These are phyloP conservation scores for Torulaspora pretoriensis DNA, from an alignment of 1,139 yeast species.

Conservation along the genomic window DNA sequence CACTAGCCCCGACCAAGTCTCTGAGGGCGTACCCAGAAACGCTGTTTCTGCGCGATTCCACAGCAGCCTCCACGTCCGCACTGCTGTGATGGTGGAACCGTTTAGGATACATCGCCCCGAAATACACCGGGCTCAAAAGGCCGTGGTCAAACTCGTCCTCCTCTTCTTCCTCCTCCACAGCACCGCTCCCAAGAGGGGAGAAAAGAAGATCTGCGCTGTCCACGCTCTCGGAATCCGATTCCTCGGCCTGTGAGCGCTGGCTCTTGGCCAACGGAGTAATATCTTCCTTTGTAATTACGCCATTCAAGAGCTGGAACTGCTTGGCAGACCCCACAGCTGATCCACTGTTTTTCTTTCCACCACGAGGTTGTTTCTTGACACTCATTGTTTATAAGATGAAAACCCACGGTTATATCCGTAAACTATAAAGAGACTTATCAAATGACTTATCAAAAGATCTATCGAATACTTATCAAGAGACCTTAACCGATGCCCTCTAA, in stretches of 20 bases:
- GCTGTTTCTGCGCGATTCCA: conserved; percentile 13
- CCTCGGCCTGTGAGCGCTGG: neutral
- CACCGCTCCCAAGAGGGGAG: conserved; percentile 16
- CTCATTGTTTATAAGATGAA: neutral
- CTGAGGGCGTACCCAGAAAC: conserved; percentile 10
- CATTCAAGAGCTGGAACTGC: conserved; percentile 18
- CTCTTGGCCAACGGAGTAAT: conserved; percentile 22
- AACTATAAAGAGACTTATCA: too few relatives aligned
- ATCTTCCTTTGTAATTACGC: conserved; percentile 27
- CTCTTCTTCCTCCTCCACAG: conserved; percentile 16
- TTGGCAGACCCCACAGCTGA: conserved; percentile 7
- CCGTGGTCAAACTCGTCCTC: conserved; percentile 24
- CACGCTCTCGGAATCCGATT: conserved; percentile 2
- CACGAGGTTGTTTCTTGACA: conserved; percentile 5
- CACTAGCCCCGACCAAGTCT: conserved; percentile 15
- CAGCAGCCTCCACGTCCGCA: conserved; percentile 1
- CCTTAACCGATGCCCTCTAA: neutral
- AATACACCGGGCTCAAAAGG: conserved; percentile 19
- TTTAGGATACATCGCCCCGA: conserved; percentile 21
- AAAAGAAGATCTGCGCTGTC: conserved; percentile 14
- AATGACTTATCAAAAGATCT: too few relatives aligned
- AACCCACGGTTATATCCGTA: too few relatives aligned
- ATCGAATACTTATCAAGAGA: too few relatives aligned
- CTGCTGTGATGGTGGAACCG: conserved; percentile 19
- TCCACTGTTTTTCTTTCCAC: conserved; percentile 5